Evolutionary conservation across 1,284 basidiomycete genomes (phyloP).

Genomic region (Heterobasidion occidentale): DNA sequence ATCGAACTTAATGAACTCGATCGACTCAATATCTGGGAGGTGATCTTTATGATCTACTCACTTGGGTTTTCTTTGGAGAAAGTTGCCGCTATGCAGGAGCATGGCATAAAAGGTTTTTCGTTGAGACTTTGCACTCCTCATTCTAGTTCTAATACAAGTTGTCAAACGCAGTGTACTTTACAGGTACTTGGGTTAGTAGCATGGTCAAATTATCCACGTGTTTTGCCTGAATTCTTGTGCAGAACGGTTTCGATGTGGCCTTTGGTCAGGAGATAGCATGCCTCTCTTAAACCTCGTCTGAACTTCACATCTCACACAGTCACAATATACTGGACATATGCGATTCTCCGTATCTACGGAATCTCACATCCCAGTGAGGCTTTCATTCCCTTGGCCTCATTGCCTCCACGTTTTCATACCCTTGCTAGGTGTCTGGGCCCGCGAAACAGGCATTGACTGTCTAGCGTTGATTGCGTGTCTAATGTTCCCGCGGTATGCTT

Average conservation of each 20-base stretch:
- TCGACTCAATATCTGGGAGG: conserved; percentile 57
- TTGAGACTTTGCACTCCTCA: neutral
- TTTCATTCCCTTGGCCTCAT: conserved; percentile 1
- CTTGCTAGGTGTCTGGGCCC: conserved; percentile 48
- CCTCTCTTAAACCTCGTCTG: neutral
- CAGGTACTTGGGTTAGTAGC: conserved; percentile 64
- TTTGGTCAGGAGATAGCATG: conserved; percentile 51
- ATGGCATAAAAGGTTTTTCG: conserved; percentile 71
- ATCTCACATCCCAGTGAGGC: conserved; percentile 50
- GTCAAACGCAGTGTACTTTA: conserved; percentile 60
- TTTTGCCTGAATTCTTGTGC: neutral
- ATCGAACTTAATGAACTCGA: conserved; percentile 66
- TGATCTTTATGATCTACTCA: conserved; percentile 77
- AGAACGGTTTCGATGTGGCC: conserved; percentile 89
- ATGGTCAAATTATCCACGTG: conserved; percentile 13
- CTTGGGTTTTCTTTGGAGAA: conserved; percentile 89
- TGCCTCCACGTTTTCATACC: neutral
- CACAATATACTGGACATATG: conserved; percentile 72
- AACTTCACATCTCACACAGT: conserved; percentile 31
- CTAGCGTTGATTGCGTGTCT: conserved; percentile 77
- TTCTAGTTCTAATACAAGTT: neutral
- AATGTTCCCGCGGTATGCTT: conserved; percentile 71
- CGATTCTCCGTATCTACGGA: conserved; percentile 66
- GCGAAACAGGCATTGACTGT: conserved; percentile 59
- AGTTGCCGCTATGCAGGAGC: conserved; percentile 89